Evolutionary conservation across 768 basidiomycete species (phyloP), one percentile per base, ranked within the genome.

Genomic region (Asterophora lycoperdoides): DNA sequence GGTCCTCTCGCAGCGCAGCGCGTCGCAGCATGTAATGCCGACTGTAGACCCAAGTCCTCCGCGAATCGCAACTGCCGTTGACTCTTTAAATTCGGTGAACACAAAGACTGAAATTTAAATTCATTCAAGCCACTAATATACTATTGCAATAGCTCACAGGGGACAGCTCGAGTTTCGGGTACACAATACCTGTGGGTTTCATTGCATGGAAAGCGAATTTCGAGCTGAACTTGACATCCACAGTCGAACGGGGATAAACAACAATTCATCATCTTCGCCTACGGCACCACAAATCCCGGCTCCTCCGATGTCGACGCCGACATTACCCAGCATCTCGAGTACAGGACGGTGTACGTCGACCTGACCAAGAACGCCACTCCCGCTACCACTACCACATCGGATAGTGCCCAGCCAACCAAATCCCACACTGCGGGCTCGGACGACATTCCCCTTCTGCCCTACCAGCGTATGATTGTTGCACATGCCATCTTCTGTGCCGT

Each of bases 1-100:
- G 49, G 85, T 83, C 10, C 63, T 89, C 18, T 85, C 83, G 6
- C 86, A 89, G 59, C 75, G 86, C 15, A 66, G 63, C 26, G 80
- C 86, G 0, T 54, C 72, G 1, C 59, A 56, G 5, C 70, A 83
- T 52, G 67, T 71, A 4, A 77, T 79, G 78, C 86, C 86, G 5
- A 75, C 67, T 11, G 73, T 83, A 42, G 79, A 73, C 46, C 39
- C 68, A 5, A 71, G 60, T 50, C 84, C 84, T 13, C 74, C 79
- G 0, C 67, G 81, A 49, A 52, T 67, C 0, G 84, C 84, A 19
- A 69, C 72, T 1, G 48, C 75, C 7, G 61, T 64, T 1, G 51
- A 63, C 14, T 49, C 63, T 29, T 63, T 69, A 29, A 72, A 68
- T 51, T 65, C 69, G 19, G 76, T 78, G 51, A 57, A 72, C 60